phyloP scores from a whole-genome alignment of 306 rosid species.

The Aeschynomene evenia region DNA sequence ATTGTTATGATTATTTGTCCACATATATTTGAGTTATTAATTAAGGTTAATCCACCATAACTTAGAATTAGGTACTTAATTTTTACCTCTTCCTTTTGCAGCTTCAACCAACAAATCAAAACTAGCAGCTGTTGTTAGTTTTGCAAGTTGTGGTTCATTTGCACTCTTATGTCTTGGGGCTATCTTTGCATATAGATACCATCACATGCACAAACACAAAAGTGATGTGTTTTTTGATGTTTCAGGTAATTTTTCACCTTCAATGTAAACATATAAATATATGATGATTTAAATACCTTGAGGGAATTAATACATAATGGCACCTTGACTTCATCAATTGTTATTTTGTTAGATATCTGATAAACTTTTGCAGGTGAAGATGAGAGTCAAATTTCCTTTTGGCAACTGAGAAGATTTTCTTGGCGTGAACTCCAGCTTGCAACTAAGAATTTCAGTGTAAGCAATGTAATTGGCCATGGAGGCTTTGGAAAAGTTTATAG shows the following conservation, averaged over 20 bases:
- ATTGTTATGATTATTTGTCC: neutral
- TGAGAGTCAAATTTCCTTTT: slow-evolving; percentile 59
- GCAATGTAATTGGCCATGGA: slow-evolving; percentile 86
- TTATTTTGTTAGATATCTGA: slow-evolving; percentile 22
- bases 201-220: slow-evolving; percentile 39
- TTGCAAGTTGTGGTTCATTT: slow-evolving; percentile 70
- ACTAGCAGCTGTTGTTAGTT: slow-evolving; percentile 40
- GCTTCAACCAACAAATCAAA: slow-evolving; percentile 59
- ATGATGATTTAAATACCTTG: too few species aligned
- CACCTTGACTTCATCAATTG: neutral
- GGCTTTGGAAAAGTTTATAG: slow-evolving; percentile 95
- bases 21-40: neutral
- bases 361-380: slow-evolving; percentile 66
- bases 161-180: slow-evolving; percentile 58
- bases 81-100: slow-evolving; percentile 42
- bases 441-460: slow-evolving; percentile 70
- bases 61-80: neutral
- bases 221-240: slow-evolving; percentile 79
- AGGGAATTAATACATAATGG: neutral
- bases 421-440: slow-evolving; percentile 86
- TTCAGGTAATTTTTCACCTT: slow-evolving; percentile 53
- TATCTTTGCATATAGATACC: slow-evolving; percentile 46
- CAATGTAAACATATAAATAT: too few species aligned
- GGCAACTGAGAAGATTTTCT: slow-evolving; percentile 81
- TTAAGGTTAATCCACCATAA: neutral